Percentiles rank a stretch among this genome's conserved stretches.
Conservation (phyloP, 2,329 filamentous ascomycete species). For the Colletotrichum cereale region DNA sequence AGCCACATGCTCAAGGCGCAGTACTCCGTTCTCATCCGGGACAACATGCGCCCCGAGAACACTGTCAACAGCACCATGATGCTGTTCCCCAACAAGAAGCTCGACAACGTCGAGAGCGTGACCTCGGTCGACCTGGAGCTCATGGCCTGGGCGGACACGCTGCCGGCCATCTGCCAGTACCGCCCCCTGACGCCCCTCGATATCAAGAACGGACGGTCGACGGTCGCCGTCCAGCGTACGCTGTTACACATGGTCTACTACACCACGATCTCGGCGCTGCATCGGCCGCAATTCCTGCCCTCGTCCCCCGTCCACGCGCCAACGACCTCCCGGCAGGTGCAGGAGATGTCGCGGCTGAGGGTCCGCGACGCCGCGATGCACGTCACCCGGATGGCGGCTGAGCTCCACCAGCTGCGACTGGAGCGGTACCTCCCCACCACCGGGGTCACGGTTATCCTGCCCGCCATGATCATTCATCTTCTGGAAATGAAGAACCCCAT, state of each 20-base stretch:
- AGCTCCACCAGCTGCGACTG: slow-evolving; percentile 78
- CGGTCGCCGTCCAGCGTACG: slow-evolving; percentile 79
- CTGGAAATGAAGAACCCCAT: slow-evolving; percentile 90
- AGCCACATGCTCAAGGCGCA: slow-evolving; percentile 91
- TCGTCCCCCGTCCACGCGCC: slow-evolving; percentile 69
- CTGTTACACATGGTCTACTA: slow-evolving; percentile 94
- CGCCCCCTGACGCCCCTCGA: slow-evolving; percentile 66
- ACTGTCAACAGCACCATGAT: slow-evolving; percentile 86
- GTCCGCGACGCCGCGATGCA: slow-evolving; percentile 87
- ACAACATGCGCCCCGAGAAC: slow-evolving; percentile 81
- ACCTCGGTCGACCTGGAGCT: slow-evolving; percentile 84
- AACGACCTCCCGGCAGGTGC: slow-evolving; percentile 73
- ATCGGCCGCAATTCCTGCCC: slow-evolving; percentile 90
- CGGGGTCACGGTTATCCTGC: slow-evolving; percentile 89
- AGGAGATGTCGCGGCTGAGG: slow-evolving; percentile 85
- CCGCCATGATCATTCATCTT: slow-evolving; percentile 93
- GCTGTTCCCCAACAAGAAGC: slow-evolving; percentile 88
- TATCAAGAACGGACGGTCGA: slow-evolving; percentile 70
- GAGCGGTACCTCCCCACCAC: slow-evolving; percentile 88
- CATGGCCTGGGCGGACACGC: slow-evolving; percentile 78
- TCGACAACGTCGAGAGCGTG: slow-evolving; percentile 85
- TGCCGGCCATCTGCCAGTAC: slow-evolving; percentile 80
- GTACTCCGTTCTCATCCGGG: slow-evolving; percentile 90
- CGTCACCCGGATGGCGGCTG: slow-evolving; percentile 86
- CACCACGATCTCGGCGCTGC: slow-evolving; percentile 89